phyloP scores from a whole-genome alignment of 2,329 filamentous ascomycete species.

The Verticillium nubilum region DNA sequence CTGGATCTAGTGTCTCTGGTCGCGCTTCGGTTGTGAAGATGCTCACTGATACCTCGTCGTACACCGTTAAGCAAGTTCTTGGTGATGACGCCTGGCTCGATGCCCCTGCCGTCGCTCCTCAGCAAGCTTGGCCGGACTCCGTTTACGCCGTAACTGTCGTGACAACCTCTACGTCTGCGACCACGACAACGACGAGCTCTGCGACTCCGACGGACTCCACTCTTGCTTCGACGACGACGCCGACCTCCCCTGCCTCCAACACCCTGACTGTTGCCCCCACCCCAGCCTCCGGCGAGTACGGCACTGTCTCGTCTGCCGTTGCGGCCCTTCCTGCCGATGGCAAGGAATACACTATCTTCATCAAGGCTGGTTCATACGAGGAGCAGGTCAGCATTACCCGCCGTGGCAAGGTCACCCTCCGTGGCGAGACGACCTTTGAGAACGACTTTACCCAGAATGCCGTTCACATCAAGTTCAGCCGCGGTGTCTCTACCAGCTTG shows the following conservation, averaged over 20 bases:
- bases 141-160: conserved; percentile 12
- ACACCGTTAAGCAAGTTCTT: conserved; percentile 16
- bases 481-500: conserved; percentile 31
- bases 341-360: conserved; percentile 30
- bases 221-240: conserved; percentile 2
- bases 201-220: conserved; percentile 16
- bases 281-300: conserved; percentile 29
- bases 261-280: conserved; percentile 20
- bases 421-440: conserved; percentile 23
- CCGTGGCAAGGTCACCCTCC: conserved; percentile 29
- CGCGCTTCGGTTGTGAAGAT: conserved; percentile 17
- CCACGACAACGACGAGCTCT: conserved; percentile 6
- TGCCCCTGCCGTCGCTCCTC: conserved; percentile 19
- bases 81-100: conserved; percentile 26
- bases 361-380: conserved; percentile 45
- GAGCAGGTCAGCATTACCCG: conserved; percentile 52
- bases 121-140: conserved; percentile 21
- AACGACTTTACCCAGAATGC: conserved; percentile 30
- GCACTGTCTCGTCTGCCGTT: conserved; percentile 35
- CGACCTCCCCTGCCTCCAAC: conserved; percentile 1
- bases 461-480: conserved; percentile 28
- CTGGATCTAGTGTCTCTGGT: conserved; percentile 17
- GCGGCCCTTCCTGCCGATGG: conserved; percentile 34
- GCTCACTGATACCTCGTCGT: conserved; percentile 10
- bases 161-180: neutral